Evolutionary conservation across 495 filamentous ascomycete species (phyloP), one percentile per base, ranked within the genome.

Genomic region (Neurospora pannonica): DNA sequence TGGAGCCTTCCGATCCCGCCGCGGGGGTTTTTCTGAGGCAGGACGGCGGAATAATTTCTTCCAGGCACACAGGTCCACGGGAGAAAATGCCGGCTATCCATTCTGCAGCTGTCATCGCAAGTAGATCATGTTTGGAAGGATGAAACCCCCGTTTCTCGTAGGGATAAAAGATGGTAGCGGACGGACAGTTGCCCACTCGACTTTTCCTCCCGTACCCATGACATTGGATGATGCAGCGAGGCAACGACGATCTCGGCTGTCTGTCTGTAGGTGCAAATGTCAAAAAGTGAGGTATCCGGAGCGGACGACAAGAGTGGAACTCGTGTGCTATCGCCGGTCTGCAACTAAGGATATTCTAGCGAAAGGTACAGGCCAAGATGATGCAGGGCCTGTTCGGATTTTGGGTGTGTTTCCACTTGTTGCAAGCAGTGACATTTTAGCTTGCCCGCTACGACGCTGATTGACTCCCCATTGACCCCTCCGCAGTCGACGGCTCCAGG

Each of bases 341-440:
- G 28, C 54, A 62, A 62, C 54, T 62, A 62, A 34, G 54, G 54
- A 34, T 60, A 24, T 62, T 62, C 28, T 62, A 62, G 28, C 54
- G 15, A 62, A 62, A 62, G 39, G 71, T 72, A 54, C 71, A 72
- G 71, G 71, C 71, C 54, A 75, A 78, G 79, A 82, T 79, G 80
- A 80, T 79, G 79, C 80, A 75, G 75, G 78, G 71, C 76, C 42
- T 19, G 43, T 72, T 39, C 54, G 71, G 77, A 82, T 78, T 79
- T 79, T 74, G 76, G 76, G 76, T 70, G 70, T 48, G 40, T 76
- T 48, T 38, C 39, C 73, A 72, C 43, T 74, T 72, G 73, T 39
- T 75, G 75, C 73, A 36, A 39, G 38, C 38, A 38, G 71, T 40
- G 39, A 34, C 75, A 71, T 62, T 73, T 39, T 71, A 70, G 73